Conservation (phyloP, 306 rosid species). For the Quercus engelmannii region DNA sequence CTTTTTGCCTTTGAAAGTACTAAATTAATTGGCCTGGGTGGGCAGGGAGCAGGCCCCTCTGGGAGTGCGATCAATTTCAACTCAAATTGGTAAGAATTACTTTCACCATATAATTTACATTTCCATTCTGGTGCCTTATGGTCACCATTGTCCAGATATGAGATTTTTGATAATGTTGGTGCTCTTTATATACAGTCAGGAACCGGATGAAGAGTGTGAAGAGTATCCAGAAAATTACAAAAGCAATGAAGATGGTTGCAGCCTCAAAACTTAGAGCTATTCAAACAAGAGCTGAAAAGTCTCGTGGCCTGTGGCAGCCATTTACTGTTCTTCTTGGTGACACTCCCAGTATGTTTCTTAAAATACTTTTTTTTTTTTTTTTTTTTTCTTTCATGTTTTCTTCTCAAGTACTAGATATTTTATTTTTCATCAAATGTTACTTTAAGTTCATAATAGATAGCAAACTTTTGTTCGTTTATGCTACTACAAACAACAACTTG, state of each 20-base stretch:
- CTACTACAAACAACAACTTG: too few species aligned
- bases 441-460: not conserved
- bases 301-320: constrained; percentile 98
- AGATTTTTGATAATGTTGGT: constrained; percentile 7
- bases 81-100: constrained; percentile 70
- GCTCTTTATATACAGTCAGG: constrained; percentile 51
- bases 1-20: not conserved
- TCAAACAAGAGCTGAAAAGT: constrained; percentile 79
- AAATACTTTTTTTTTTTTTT: not conserved
- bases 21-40: constrained; percentile 11
- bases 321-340: constrained; percentile 95
- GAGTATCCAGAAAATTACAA: constrained; percentile 93
- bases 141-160: not conserved
- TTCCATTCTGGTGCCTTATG: not conserved
- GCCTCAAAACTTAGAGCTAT: constrained; percentile 92
- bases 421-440: not conserved
- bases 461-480: too few species aligned
- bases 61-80: constrained; percentile 86
- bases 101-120: not conserved
- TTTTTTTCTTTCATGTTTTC: not conserved
- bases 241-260: constrained; percentile 99
- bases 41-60: constrained; percentile 66
- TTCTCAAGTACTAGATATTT: not conserved
- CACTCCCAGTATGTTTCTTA: constrained; percentile 57
- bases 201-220: constrained; percentile 98